phyloP scores from a whole-genome alignment of 352 stramenopile genomes.

The Pythium apleroticum region DNA sequence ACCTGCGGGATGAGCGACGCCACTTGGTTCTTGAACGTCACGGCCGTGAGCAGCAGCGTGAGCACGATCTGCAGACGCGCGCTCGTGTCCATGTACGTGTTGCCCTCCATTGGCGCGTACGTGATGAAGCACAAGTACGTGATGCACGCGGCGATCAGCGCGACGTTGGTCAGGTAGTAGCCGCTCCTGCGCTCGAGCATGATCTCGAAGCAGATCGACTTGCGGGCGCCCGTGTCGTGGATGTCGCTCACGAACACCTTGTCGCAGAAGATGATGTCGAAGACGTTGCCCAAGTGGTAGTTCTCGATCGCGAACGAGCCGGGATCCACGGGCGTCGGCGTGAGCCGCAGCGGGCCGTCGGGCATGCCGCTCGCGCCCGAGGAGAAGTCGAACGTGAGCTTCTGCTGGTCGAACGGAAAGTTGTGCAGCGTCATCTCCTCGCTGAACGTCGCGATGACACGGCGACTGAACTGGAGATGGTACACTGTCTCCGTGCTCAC shows the following conservation, averaged over 20 bases:
- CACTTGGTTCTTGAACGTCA: constrained; percentile 64
- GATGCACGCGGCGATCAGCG: constrained; percentile 44
- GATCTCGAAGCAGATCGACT: constrained; percentile 54
- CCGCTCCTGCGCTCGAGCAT: constrained; percentile 47
- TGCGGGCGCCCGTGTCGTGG: constrained; percentile 33
- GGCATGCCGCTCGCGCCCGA: constrained; percentile 14
- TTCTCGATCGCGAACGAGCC: constrained; percentile 45
- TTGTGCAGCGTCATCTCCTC: constrained; percentile 58
- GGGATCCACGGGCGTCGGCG: constrained; percentile 23
- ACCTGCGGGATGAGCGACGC: constrained; percentile 53
- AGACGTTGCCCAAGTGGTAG: constrained; percentile 60
- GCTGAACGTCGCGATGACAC: constrained; percentile 44
- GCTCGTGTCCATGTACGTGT: constrained; percentile 42
- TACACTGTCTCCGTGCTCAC: constrained; percentile 11
- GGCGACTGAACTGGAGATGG: constrained; percentile 41
- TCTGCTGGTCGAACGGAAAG: constrained; percentile 66
- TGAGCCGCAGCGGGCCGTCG: constrained; percentile 17
- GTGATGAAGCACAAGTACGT: constrained; percentile 57
- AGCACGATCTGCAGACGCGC: constrained; percentile 57
- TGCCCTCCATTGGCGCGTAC: constrained; percentile 39
- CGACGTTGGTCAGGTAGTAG: constrained; percentile 63
- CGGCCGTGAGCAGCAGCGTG: constrained; percentile 55
- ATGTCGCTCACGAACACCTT: constrained; percentile 52
- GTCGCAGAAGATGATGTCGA: constrained; percentile 47
- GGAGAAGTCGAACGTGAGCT: constrained; percentile 47